A percentile compares a stretch with the other conserved stretches of the same genome.
phyloP scores from a whole-genome alignment of 2,329 filamentous ascomycete genomes.

The Cadophora sp. region DNA sequence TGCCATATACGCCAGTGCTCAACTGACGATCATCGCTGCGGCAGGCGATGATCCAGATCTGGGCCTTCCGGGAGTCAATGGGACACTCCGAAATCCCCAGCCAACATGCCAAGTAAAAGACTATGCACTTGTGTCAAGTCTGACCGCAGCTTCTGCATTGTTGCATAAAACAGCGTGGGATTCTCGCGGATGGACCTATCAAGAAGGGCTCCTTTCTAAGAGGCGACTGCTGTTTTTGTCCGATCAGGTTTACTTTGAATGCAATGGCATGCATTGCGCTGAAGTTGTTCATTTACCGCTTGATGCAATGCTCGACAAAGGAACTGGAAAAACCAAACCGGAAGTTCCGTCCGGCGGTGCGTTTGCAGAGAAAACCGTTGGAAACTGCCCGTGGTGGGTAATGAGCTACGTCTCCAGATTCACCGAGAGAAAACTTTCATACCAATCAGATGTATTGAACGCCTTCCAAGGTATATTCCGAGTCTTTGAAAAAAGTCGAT shows the following conservation, averaged over 20 bases:
- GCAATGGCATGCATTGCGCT: constrained; percentile 22
- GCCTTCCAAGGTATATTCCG: constrained; percentile 23
- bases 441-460: constrained; percentile 17
- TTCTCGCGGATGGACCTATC: constrained; percentile 18
- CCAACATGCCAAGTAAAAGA: neutral
- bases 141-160: neutral
- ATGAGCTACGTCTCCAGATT: constrained; percentile 13
- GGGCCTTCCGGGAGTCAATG: neutral
- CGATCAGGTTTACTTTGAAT: constrained; percentile 40
- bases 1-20: neutral
- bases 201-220: constrained; percentile 33
- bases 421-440: constrained; percentile 8
- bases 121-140: neutral
- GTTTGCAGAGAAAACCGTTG: neutral
- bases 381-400: neutral
- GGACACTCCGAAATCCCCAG: neutral
- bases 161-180: neutral
- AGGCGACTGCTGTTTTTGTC: constrained; percentile 44
- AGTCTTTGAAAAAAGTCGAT: neutral
- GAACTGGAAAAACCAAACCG: neutral
- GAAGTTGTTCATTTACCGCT: neutral
- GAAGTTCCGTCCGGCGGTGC: neutral
- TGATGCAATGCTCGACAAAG: neutral
- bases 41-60: neutral
- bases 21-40: constrained; percentile 4